Evolutionary conservation across 805 yeast species (phyloP).

Genomic region (Citeromyces matritensis): DNA sequence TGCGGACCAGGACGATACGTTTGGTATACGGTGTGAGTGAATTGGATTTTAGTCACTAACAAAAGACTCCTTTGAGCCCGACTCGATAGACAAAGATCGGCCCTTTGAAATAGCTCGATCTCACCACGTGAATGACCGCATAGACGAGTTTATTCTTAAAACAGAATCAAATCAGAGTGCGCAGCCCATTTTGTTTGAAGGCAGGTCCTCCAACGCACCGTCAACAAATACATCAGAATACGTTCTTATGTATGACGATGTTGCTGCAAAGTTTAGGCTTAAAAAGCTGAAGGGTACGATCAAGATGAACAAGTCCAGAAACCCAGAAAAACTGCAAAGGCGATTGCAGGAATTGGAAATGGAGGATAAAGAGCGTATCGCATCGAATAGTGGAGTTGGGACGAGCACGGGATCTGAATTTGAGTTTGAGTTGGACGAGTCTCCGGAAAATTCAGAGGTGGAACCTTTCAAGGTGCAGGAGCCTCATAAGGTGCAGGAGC

Average conservation of each 20-base stretch:
- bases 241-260: slow-evolving; percentile 11
- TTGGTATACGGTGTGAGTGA: slow-evolving; percentile 16
- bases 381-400: background rate
- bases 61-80: slow-evolving; percentile 16
- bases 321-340: slow-evolving; percentile 8
- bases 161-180: slow-evolving; percentile 10
- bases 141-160: slow-evolving; percentile 9
- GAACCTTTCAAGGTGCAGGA: too few species aligned
- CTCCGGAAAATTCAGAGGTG: too few species aligned
- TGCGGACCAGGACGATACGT: slow-evolving; percentile 8
- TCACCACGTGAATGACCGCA: slow-evolving; percentile 1
- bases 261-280: slow-evolving; percentile 10
- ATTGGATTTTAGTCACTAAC: background rate
- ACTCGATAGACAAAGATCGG: slow-evolving; percentile 11
- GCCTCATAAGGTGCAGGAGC: too few species aligned
- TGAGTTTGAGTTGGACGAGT: background rate
- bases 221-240: slow-evolving; percentile 7
- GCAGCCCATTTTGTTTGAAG: slow-evolving; percentile 14
- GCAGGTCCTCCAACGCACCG: slow-evolving; percentile 7
- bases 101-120: slow-evolving; percentile 9
- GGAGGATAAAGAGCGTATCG: background rate
- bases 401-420: background rate
- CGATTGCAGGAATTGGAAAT: slow-evolving; percentile 1
- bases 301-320: slow-evolving; percentile 15
- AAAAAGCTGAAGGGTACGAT: slow-evolving; percentile 12